Percentiles rank a stretch among this genome's conserved stretches.
Evolutionary conservation across 1,139 yeast genomes (phyloP).

Genomic region (Suhomyces choctaworum): DNA sequence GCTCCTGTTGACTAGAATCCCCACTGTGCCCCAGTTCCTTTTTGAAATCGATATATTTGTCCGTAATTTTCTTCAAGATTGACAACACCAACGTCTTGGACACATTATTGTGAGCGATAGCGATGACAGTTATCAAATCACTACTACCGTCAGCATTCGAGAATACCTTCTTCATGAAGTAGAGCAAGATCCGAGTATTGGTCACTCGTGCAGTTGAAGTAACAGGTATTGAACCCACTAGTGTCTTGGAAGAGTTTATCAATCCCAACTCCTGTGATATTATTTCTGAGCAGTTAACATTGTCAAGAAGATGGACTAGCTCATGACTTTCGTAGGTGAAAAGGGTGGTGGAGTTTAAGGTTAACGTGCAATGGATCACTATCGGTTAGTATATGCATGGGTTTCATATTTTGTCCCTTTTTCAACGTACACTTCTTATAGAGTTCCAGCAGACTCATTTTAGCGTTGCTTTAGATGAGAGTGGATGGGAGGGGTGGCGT

Average conservation of each 20-base stretch:
- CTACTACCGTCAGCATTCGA: constrained; percentile 45
- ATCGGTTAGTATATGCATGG: constrained; percentile 8
- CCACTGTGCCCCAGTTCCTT: constrained; percentile 23
- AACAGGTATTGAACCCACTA: constrained; percentile 46
- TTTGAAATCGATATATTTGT: constrained; percentile 47
- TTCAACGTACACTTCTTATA: constrained; percentile 33
- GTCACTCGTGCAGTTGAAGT: constrained; percentile 29
- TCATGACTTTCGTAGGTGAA: constrained; percentile 55
- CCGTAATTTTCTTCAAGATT: constrained; percentile 50
- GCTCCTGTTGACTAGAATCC: constrained; percentile 15
- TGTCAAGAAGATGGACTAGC: constrained; percentile 37
- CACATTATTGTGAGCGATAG: constrained; percentile 46
- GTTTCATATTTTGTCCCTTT: background rate
- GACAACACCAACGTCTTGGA: constrained; percentile 48
- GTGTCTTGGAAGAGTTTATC: constrained; percentile 49
- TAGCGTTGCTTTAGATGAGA: background rate
- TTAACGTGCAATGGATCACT: constrained; percentile 49
- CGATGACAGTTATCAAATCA: constrained; percentile 52
- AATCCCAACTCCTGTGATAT: constrained; percentile 57
- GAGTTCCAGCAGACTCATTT: constrained; percentile 20
- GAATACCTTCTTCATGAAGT: constrained; percentile 50
- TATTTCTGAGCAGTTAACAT: constrained; percentile 53
- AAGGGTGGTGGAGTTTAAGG: constrained; percentile 55
- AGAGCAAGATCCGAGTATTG: constrained; percentile 39
- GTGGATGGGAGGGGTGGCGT: background rate